Conservation (phyloP, 768 basidiomycete genomes). For the Rhizopogon rudus region DNA sequence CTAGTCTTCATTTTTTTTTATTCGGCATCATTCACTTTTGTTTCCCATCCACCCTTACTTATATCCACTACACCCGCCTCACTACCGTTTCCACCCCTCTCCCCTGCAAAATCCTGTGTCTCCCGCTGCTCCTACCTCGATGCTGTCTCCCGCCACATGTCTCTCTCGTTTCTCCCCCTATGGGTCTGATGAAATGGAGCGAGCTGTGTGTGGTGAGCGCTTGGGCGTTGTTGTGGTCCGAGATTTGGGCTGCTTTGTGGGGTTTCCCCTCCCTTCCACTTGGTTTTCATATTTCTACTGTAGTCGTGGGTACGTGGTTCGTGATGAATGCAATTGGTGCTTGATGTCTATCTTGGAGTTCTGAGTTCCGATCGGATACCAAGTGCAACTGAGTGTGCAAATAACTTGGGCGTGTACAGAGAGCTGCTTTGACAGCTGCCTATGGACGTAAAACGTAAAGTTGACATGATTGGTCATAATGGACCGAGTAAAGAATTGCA, state of each 20-base stretch:
- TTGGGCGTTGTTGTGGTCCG: conserved; percentile 13
- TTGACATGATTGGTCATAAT: too few relatives aligned
- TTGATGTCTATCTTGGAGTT: conserved; percentile 3
- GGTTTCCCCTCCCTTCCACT: neutral
- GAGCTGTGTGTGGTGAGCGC: conserved; percentile 42
- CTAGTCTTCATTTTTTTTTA: conserved; percentile 4
- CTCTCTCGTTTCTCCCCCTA: conserved; percentile 38
- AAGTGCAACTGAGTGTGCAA: too few relatives aligned
- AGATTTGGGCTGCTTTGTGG: conserved; percentile 6
- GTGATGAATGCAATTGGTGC: conserved; percentile 5
- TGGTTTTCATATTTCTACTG: neutral
- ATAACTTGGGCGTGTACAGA: too few relatives aligned
- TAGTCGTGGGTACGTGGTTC: neutral
- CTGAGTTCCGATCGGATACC: neutral
- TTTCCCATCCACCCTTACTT: neutral
- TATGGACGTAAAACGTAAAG: too few relatives aligned
- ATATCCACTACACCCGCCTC: neutral
- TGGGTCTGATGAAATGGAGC: conserved; percentile 41
- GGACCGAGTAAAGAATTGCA: too few relatives aligned
- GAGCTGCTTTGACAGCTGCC: too few relatives aligned
- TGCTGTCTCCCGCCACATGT: conserved; percentile 26
- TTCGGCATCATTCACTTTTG: conserved; percentile 8
- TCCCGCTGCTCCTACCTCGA: conserved; percentile 6
- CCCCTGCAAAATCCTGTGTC: conserved; percentile 12
- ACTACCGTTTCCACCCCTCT: conserved; percentile 14